phyloP scores from a whole-genome alignment of 2,329 filamentous ascomycete species.

The Aspergillus fumigatus region DNA sequence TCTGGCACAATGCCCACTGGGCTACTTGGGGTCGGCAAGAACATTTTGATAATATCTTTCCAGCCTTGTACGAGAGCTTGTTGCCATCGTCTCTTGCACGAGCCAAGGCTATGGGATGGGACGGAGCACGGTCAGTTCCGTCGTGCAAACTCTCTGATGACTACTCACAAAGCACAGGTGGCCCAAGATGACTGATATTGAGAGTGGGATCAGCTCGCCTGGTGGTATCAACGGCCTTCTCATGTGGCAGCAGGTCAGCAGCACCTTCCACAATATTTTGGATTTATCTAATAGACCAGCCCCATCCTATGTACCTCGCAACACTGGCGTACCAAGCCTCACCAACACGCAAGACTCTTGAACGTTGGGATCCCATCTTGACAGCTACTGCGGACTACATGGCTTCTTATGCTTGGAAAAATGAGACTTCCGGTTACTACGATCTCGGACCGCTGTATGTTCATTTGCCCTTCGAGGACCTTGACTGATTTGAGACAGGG shows the following conservation, averaged over 20 bases:
- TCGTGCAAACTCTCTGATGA: background rate
- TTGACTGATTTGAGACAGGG: background rate
- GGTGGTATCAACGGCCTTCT: constrained; percentile 13
- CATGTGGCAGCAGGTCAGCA: constrained; percentile 13
- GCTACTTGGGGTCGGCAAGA: constrained; percentile 13
- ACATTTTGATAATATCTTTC: constrained; percentile 10
- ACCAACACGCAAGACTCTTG: constrained; percentile 3
- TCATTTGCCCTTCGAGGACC: background rate
- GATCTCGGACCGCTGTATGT: constrained; percentile 14
- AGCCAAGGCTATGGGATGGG: constrained; percentile 11
- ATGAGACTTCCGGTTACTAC: constrained; percentile 9
- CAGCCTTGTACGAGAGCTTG: constrained; percentile 6
- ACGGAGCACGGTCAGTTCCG: constrained; percentile 6
- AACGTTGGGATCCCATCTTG: constrained; percentile 9
- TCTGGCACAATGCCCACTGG: constrained; percentile 16
- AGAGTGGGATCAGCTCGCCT: constrained; percentile 11
- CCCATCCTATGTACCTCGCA: constrained; percentile 14
- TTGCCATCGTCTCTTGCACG: constrained; percentile 6
- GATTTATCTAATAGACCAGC: background rate
- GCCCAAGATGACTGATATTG: constrained; percentile 15
- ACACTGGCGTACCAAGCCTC: constrained; percentile 9
- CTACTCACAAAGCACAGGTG: background rate
- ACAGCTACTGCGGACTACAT: constrained; percentile 12
- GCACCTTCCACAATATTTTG: no score
- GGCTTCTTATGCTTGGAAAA: constrained; percentile 13